Evolutionary conservation across 225 moss, liverwort and hornwort genomes (phyloP).

Genomic region (Physcomitrellopsis africana): DNA sequence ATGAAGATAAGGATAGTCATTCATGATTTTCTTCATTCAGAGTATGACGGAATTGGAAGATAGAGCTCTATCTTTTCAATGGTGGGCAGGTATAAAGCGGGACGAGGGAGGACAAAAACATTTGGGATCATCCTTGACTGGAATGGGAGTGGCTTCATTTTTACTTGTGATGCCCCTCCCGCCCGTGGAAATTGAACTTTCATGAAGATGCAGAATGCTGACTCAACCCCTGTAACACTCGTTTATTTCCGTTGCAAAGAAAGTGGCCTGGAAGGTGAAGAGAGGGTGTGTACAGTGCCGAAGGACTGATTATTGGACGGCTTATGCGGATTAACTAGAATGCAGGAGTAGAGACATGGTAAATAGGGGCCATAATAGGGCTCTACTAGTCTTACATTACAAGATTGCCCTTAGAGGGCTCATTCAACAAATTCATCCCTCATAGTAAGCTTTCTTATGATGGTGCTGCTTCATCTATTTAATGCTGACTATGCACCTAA

Average conservation of each 20-base stretch:
- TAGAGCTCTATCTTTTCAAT: neutral
- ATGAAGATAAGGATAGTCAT: constrained; percentile 28
- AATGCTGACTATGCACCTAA: constrained; percentile 21
- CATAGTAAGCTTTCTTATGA: neutral
- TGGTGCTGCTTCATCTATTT: constrained; percentile 13
- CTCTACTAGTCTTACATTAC: constrained; percentile 36
- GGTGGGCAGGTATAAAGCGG: neutral
- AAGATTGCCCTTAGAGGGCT: constrained; percentile 32
- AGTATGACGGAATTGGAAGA: constrained; percentile 15
- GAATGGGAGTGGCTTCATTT: constrained; percentile 2
- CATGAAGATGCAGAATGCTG: constrained; percentile 19
- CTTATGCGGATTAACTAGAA: constrained; percentile 33
- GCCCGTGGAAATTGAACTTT: constrained; percentile 31
- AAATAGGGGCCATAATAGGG: constrained; percentile 36
- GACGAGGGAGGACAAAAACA: neutral
- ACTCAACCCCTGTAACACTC: constrained; percentile 19
- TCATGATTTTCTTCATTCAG: constrained; percentile 27
- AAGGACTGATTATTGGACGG: constrained; percentile 37
- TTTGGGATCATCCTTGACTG: constrained; percentile 12
- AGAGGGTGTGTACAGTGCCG: constrained; percentile 50
- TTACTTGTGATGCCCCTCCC: constrained; percentile 12
- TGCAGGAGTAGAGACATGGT: constrained; percentile 33
- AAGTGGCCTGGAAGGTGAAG: constrained; percentile 33
- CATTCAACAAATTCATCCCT: constrained; percentile 24
- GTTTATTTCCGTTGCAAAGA: constrained; percentile 23